A percentile compares a stretch with the other conserved stretches of the same genome.
phyloP scores from a whole-genome alignment of 768 basidiomycete genomes.

The Paxillus ammoniavirescens region DNA sequence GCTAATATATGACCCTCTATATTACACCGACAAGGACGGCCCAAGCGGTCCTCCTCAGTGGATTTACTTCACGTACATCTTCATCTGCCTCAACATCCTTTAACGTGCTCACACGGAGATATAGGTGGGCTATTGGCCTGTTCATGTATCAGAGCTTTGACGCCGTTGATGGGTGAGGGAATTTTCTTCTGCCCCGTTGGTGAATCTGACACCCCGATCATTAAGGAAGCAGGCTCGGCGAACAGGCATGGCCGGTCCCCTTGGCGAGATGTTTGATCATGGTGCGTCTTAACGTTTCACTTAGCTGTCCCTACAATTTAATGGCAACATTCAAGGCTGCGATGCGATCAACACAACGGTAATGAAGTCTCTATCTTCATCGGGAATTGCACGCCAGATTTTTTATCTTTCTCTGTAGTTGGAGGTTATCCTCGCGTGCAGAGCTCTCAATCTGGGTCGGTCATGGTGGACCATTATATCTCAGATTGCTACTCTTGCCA shows the following conservation, averaged over 20 bases:
- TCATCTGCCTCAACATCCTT: not conserved
- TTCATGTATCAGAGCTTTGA: conserved; percentile 92
- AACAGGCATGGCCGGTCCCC: conserved; percentile 95
- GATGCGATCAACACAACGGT: conserved; percentile 96
- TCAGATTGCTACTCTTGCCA: conserved; percentile 65
- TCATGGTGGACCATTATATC: conserved; percentile 98
- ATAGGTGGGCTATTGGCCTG: conserved; percentile 82
- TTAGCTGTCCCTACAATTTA: not conserved
- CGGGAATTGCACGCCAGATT: not conserved
- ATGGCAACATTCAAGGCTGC: conserved; percentile 51
- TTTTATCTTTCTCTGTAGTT: conserved; percentile 48
- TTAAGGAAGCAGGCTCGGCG: conserved; percentile 89
- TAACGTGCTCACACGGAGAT: not conserved
- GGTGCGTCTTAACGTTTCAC: conserved; percentile 43
- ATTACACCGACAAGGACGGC: conserved; percentile 66
- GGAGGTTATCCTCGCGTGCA: conserved; percentile 77
- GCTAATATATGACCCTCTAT: conserved; percentile 79
- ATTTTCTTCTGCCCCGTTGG: conserved; percentile 13
- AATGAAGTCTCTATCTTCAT: conserved; percentile 7
- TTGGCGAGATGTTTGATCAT: conserved; percentile 99
- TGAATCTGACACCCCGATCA: conserved; percentile 1
- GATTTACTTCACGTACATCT: conserved; percentile 84
- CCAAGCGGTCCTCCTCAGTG: conserved; percentile 67
- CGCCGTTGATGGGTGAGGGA: conserved; percentile 79
- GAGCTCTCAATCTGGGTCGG: conserved; percentile 87